phyloP scores from a whole-genome alignment of 805 yeast genomes.

The Ogataea paradorogensis region DNA sequence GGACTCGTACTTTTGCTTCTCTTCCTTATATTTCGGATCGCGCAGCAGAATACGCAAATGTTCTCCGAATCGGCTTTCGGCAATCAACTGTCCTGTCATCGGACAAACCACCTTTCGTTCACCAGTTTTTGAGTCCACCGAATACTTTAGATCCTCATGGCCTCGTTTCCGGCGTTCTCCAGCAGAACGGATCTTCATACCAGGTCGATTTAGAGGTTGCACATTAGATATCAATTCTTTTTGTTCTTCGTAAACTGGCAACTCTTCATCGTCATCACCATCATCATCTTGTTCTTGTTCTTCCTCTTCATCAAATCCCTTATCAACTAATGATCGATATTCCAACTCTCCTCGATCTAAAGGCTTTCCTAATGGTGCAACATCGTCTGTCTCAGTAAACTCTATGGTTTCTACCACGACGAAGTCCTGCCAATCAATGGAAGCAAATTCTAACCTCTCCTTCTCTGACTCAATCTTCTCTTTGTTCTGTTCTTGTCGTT shows the following conservation, averaged over 20 bases:
- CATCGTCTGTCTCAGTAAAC: slow-evolving; percentile 59
- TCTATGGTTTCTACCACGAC: slow-evolving; percentile 64
- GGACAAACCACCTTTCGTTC: slow-evolving; percentile 63
- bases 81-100: slow-evolving; percentile 66
- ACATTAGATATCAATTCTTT: not conserved
- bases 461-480: slow-evolving; percentile 33
- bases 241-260: slow-evolving; percentile 9
- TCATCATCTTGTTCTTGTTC: slow-evolving; percentile 30
- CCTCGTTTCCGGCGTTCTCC: slow-evolving; percentile 56
- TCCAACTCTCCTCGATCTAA: slow-evolving; percentile 56
- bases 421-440: slow-evolving; percentile 88
- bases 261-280: slow-evolving; percentile 11
- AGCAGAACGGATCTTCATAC: slow-evolving; percentile 65
- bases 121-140: slow-evolving; percentile 15
- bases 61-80: slow-evolving; percentile 65
- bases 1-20: slow-evolving; percentile 57
- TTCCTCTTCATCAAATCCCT: slow-evolving; percentile 33
- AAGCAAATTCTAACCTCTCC: slow-evolving; percentile 57
- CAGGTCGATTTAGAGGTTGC: slow-evolving; percentile 30
- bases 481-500: slow-evolving; percentile 31
- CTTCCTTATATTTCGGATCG: slow-evolving; percentile 76
- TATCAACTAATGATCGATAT: slow-evolving; percentile 57
- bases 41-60: slow-evolving; percentile 69
- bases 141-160: slow-evolving; percentile 4
- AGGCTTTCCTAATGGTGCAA: slow-evolving; percentile 54